These are phyloP conservation scores for Peronosclerospora sorghi DNA, from an alignment of 352 stramenopile species.

Conservation along the genomic window DNA sequence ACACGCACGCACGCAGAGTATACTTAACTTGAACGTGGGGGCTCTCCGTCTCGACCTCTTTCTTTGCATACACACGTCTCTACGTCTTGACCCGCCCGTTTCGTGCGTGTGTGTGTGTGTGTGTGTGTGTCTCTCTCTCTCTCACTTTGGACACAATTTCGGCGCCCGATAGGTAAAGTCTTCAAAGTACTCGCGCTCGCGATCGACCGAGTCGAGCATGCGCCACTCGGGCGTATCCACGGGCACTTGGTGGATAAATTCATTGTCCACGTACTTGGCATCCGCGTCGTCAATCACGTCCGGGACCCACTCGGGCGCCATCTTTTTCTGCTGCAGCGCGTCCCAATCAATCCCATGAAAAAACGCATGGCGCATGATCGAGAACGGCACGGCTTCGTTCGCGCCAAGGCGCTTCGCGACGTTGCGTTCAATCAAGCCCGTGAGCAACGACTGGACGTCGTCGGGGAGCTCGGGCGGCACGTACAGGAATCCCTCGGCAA, in stretches of 20 bases:
- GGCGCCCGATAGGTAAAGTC: slow-evolving; percentile 80
- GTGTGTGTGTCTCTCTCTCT: no score
- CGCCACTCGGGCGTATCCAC: slow-evolving; percentile 83
- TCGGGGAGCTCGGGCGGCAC: slow-evolving; percentile 67
- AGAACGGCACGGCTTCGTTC: slow-evolving; percentile 95
- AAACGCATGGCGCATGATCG: slow-evolving; percentile 93
- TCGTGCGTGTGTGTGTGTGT: no score
- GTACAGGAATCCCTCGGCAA: slow-evolving; percentile 72
- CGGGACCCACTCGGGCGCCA: slow-evolving; percentile 85
- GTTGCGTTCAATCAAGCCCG: slow-evolving; percentile 94
- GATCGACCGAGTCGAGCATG: slow-evolving; percentile 82
- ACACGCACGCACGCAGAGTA: no score
- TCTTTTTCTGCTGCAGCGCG: slow-evolving; percentile 84
- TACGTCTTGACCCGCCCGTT: no score
- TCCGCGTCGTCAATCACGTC: slow-evolving; percentile 81
- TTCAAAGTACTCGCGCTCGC: slow-evolving; percentile 73
- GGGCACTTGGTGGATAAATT: slow-evolving; percentile 83
- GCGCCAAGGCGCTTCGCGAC: slow-evolving; percentile 90
- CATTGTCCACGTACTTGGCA: slow-evolving; percentile 90
- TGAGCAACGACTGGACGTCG: slow-evolving; percentile 91
- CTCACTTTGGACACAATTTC: slow-evolving; percentile 61
- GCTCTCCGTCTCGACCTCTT: no score
- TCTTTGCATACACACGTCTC: no score
- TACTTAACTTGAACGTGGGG: no score
- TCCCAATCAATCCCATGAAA: slow-evolving; percentile 92